These are phyloP conservation scores for Penicillium sp. DNA, from an alignment of 2,329 filamentous ascomycete species.

Conservation along the genomic window DNA sequence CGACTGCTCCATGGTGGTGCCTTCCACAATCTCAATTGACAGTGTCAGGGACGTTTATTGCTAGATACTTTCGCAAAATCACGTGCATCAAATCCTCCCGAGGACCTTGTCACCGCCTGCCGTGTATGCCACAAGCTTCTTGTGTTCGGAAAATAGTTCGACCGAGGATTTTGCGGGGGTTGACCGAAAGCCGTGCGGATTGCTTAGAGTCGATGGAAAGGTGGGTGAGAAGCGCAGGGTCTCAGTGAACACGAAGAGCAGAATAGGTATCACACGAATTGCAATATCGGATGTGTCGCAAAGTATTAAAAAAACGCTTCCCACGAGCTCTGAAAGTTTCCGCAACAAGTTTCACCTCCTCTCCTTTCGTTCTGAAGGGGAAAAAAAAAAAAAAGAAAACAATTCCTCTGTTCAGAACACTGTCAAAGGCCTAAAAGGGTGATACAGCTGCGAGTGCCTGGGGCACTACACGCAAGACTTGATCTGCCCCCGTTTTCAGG, in stretches of 20 bases:
- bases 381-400: too few relatives aligned
- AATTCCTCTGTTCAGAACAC: too few relatives aligned
- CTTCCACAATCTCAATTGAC: not conserved
- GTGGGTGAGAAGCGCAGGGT: constrained; percentile 6
- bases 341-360: too few relatives aligned
- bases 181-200: not conserved
- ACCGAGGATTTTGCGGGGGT: constrained; percentile 1
- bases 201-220: constrained; percentile 8
- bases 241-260: not conserved
- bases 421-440: not conserved
- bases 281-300: too few relatives aligned
- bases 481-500: constrained; percentile 9
- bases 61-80: constrained; percentile 4
- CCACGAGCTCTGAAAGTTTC: too few relatives aligned
- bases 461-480: constrained; percentile 13
- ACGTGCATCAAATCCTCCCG: constrained; percentile 6
- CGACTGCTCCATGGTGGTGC: constrained; percentile 32
- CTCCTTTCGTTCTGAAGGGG: too few relatives aligned
- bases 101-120: constrained; percentile 8
- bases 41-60: constrained; percentile 3
- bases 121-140: not conserved
- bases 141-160: not conserved
- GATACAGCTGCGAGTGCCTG: constrained; percentile 8
- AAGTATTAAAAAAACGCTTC: too few relatives aligned
- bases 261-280: constrained; percentile 1